Evolutionary conservation across 192 early-diverging fungal species (phyloP).

Genomic region (Backusella tuberculispora): DNA sequence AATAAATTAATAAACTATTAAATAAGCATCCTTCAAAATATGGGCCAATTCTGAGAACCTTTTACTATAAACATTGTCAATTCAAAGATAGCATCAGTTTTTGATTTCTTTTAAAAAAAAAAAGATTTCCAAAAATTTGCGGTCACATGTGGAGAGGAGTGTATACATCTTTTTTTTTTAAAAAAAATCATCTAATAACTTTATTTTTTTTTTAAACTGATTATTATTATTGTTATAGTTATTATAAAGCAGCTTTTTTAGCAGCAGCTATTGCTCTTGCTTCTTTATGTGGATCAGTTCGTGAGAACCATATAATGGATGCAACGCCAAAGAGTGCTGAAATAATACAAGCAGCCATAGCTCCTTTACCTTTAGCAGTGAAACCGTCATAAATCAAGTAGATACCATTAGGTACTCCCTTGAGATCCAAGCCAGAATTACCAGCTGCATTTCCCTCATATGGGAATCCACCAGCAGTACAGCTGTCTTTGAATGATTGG

Average conservation of each 20-base stretch:
- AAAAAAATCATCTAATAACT: constrained; percentile 11
- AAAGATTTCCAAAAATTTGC: neutral
- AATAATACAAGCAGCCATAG: constrained; percentile 71
- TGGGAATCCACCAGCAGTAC: constrained; percentile 60
- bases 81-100: too few species aligned
- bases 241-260: neutral
- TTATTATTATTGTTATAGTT: neutral
- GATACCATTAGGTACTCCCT: constrained; percentile 56
- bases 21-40: too few species aligned
- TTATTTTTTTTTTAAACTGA: neutral
- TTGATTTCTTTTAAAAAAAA: too few species aligned
- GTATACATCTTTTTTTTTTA: too few species aligned
- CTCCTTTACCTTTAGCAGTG: constrained; percentile 69
- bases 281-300: constrained; percentile 27
- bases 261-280: constrained; percentile 23
- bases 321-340: constrained; percentile 74
- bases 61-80: too few species aligned
- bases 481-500: constrained; percentile 62
- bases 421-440: constrained; percentile 66
- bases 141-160: too few species aligned
- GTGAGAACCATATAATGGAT: constrained; percentile 77
- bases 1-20: too few species aligned
- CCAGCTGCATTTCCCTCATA: constrained; percentile 76
- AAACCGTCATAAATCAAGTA: constrained; percentile 59
- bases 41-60: too few species aligned